Evolutionary conservation across 2,329 filamentous ascomycete species (phyloP).

Genomic region (Trichoderma citrinoviride): DNA sequence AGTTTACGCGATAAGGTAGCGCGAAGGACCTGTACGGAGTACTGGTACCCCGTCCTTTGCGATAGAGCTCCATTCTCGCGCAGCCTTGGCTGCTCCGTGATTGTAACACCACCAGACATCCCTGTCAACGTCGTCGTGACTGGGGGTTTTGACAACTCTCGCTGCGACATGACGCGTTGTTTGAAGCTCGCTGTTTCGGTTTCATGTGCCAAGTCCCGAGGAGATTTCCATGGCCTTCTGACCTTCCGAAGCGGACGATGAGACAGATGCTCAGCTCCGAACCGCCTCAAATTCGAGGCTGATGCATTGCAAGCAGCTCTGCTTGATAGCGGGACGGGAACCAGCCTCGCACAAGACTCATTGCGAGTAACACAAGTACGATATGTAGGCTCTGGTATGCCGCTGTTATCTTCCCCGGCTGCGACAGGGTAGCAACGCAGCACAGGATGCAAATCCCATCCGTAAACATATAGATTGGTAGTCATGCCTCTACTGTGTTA

Average conservation of each 20-base stretch:
- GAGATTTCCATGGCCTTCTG: neutral
- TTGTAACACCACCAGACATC: slow-evolving; percentile 1
- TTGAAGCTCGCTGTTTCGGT: neutral
- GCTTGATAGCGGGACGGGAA: neutral
- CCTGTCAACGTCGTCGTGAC: neutral
- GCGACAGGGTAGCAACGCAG: neutral
- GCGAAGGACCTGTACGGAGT: neutral
- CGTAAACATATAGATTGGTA: no score
- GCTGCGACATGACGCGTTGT: slow-evolving; percentile 9
- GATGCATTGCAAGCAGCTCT: neutral
- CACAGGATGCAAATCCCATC: no score
- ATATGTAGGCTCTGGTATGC: neutral
- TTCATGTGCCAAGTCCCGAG: neutral
- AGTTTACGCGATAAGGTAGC: no score
- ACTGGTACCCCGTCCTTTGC: neutral
- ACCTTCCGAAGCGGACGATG: neutral
- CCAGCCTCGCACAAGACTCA: neutral
- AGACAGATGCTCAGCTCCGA: slow-evolving; percentile 12
- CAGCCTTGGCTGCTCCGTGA: neutral
- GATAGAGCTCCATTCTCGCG: neutral
- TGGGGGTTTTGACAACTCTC: slow-evolving; percentile 6
- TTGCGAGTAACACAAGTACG: neutral
- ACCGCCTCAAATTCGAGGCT: neutral
- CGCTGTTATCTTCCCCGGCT: neutral
- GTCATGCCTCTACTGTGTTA: no score